Base-by-base conservation (phyloP, 306 rosid genomes). In the Fragaria nilgerrensis region DNA sequence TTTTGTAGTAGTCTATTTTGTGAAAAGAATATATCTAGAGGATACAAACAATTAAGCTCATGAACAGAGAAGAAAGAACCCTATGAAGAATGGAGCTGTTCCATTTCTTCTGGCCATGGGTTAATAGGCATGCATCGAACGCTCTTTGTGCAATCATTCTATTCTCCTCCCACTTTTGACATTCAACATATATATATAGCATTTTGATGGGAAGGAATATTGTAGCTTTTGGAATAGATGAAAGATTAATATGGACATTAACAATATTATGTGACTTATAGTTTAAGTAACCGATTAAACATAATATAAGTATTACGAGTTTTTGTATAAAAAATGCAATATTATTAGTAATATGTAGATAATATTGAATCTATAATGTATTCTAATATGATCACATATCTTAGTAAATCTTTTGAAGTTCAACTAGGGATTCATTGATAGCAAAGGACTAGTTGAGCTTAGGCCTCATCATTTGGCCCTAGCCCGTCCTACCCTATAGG, bases 121-220 rank as follows among this genome's bases (percentile, higher is more conserved):
- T 53, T 55, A 3, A 55, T 65, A 17, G 69, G 78, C 78, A 77
- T 77, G 78, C 78, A 77, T 77, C 43, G 76, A 77, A 73, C 63
- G 75, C 65, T 20, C 27, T 16, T 61, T 41, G 3, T 49, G 68
- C 65, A 77, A 72, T 82, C 20, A 82, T 82, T 62, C 56, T 34
- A 4, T 56, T 55, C 62, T 68, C 23, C 48, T 36, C 73, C 68
- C 14, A 36, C 36, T 82, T 77, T 82, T 82, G 76, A 82, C 72
- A 70, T 82, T 81, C 32, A 76, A 61, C n/a, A n/a, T n/a, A n/a
- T 73, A 41, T 41, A 8, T 41, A 41, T 50, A 49, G 73, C 59
- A 75, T 75, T 80, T 81, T 81, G 39, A n/a, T 7, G 27, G 44
- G 23, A 59, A 69, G 55, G 39, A 44, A 44, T 69, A n/a, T n/a